phyloP scores from a whole-genome alignment of 306 rosid genomes.

The Begonia peltatifolia region DNA sequence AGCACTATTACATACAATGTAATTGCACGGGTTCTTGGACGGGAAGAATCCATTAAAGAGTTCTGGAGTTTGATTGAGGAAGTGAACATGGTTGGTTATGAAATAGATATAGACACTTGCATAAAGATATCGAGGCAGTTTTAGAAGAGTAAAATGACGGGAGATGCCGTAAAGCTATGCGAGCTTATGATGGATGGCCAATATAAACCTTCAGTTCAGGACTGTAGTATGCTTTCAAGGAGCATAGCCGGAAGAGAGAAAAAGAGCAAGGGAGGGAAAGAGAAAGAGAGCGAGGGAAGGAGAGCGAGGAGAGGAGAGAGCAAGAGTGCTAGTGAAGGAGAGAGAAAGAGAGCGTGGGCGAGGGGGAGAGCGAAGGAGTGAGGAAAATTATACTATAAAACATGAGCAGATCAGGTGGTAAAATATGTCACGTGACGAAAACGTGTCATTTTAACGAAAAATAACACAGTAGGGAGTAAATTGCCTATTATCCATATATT shows the following conservation, averaged over 20 bases:
- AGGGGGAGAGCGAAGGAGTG: no score
- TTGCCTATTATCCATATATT: no score
- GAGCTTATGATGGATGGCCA: conserved; percentile 91
- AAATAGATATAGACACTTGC: conserved; percentile 67
- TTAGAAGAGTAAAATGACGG: conserved; percentile 45
- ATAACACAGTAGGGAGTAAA: no score
- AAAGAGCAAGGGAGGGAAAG: no score
- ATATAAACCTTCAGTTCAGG: conserved; percentile 47
- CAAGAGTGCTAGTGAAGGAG: no score
- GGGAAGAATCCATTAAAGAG: conserved; percentile 33
- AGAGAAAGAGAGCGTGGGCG: no score
- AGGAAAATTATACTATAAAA: no score
- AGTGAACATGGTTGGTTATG: conserved; percentile 44
- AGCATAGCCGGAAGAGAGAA: conserved; percentile 23
- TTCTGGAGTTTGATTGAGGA: conserved; percentile 66
- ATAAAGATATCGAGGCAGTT: conserved; percentile 56
- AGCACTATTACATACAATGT: conserved; percentile 58
- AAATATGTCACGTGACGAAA: no score
- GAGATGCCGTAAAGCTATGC: conserved; percentile 76
- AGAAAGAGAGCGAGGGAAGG: no score
- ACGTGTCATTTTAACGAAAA: no score
- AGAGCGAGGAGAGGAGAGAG: no score
- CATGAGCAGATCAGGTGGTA: no score
- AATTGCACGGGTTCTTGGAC: conserved; percentile 44
- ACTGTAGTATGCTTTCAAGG: conserved; percentile 40